A percentile compares a stretch with the other conserved stretches of the same genome.
Conservation (phyloP, 2,329 filamentous ascomycete genomes). For the Botrytis tulipae region DNA sequence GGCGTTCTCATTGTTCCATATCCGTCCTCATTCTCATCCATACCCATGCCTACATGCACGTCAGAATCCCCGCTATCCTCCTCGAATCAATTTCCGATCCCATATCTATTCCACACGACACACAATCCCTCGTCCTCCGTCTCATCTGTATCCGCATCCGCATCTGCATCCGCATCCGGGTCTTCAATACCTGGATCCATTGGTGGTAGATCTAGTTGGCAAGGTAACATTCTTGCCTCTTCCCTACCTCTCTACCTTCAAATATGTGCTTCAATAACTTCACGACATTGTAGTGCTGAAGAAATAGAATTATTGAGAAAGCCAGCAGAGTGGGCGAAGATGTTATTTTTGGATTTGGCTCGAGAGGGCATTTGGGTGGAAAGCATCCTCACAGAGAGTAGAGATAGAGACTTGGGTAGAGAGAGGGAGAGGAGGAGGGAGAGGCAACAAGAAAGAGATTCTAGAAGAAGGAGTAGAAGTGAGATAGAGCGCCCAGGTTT, state of each 20-base stretch:
- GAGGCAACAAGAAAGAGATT: background rate
- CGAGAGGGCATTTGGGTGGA: background rate
- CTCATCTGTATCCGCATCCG: too few relatives aligned
- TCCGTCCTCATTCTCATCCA: background rate
- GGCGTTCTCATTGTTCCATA: background rate
- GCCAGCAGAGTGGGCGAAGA: slow-evolving; percentile 8
- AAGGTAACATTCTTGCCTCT: slow-evolving; percentile 12
- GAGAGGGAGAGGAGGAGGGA: background rate
- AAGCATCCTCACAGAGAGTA: background rate
- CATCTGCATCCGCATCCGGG: background rate
- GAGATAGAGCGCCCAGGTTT: background rate
- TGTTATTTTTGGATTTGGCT: slow-evolving; percentile 10
- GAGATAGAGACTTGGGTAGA: background rate
- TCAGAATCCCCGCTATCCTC: background rate
- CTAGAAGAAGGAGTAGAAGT: background rate
- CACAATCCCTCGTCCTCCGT: background rate
- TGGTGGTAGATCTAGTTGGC: slow-evolving; percentile 1
- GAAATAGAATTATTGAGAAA: background rate
- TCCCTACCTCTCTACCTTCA: slow-evolving; percentile 8
- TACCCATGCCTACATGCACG: background rate
- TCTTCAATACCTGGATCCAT: background rate
- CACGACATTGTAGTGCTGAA: background rate
- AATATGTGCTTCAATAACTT: background rate
- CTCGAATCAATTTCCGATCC: background rate
- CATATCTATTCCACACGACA: slow-evolving; percentile 5